A percentile compares a stretch with the other conserved stretches of the same genome.
Conservation (phyloP, 495 filamentous ascomycete species). For the Ramalina peruviana region DNA sequence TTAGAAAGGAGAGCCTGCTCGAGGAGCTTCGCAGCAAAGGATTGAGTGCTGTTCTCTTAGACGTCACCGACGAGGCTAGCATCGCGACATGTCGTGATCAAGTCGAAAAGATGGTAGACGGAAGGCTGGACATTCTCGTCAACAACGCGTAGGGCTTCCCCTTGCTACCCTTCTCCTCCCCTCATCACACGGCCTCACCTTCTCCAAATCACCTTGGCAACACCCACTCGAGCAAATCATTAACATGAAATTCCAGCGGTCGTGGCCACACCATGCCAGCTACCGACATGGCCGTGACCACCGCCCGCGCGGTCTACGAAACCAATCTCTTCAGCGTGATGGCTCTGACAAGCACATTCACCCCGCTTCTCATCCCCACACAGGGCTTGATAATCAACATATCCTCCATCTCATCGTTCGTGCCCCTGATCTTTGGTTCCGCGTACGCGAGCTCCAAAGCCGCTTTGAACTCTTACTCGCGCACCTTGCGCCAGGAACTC, state of each 20-base stretch:
- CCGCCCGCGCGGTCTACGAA: background rate
- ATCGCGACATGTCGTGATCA: conserved; percentile 15
- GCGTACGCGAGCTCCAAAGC: background rate
- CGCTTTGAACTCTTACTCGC: background rate
- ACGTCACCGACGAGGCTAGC: conserved; percentile 19
- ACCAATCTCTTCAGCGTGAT: background rate
- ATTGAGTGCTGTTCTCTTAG: conserved; percentile 17
- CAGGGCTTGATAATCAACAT: background rate
- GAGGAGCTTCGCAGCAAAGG: background rate
- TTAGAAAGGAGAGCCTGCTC: background rate
- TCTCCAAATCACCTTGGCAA: no score
- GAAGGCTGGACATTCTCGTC: conserved; percentile 20
- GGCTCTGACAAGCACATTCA: background rate
- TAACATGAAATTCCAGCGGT: background rate
- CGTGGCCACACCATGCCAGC: background rate
- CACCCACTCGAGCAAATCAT: no score
- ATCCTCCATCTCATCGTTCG: background rate
- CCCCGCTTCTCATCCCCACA: background rate
- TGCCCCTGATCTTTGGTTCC: background rate
- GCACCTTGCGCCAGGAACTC: background rate
- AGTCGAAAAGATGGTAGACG: conserved; percentile 18
- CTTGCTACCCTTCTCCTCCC: background rate
- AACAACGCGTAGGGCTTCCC: conserved; percentile 16
- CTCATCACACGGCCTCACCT: background rate
- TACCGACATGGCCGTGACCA: background rate